Evolutionary conservation across 2,329 filamentous ascomycete species (phyloP).

Genomic region (Pseudocercospora fijiensis): DNA sequence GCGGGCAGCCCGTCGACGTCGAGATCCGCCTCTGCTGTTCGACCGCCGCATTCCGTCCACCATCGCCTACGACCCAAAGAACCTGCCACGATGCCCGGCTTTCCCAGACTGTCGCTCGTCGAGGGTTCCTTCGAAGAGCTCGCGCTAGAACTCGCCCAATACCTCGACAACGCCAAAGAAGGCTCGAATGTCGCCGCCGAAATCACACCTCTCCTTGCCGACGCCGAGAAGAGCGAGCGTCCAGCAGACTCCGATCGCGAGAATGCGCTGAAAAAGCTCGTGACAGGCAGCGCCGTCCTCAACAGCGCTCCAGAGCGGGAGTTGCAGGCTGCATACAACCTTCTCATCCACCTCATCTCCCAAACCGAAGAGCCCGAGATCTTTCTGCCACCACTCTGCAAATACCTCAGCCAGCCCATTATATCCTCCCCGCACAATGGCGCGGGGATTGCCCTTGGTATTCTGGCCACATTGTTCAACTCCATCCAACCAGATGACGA

Average conservation of each 20-base stretch:
- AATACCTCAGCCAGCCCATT: constrained; percentile 83
- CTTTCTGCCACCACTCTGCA: constrained; percentile 84
- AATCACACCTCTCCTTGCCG: constrained; percentile 65
- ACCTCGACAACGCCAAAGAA: constrained; percentile 77
- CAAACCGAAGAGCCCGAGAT: constrained; percentile 82
- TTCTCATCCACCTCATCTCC: constrained; percentile 87
- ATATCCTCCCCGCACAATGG: constrained; percentile 83
- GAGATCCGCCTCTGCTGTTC: background rate
- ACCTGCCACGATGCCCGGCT: constrained; percentile 55
- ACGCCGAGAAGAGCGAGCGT: constrained; percentile 53
- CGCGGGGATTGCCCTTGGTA: constrained; percentile 79
- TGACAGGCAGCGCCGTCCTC: constrained; percentile 72
- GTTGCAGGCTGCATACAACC: constrained; percentile 93
- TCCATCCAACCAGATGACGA: constrained; percentile 74
- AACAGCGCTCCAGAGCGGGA: constrained; percentile 93
- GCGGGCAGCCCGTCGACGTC: background rate
- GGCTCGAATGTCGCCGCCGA: constrained; percentile 59
- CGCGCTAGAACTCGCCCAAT: constrained; percentile 89
- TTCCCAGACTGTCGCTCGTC: constrained; percentile 66
- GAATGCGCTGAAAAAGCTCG: constrained; percentile 85
- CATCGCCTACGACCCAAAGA: background rate
- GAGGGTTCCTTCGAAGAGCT: constrained; percentile 94
- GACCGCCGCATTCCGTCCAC: background rate
- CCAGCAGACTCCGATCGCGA: constrained; percentile 65
- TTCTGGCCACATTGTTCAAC: constrained; percentile 96